Evolutionary conservation across 2,329 filamentous ascomycete species (phyloP).

Genomic region (Trichophyton rubrum): DNA sequence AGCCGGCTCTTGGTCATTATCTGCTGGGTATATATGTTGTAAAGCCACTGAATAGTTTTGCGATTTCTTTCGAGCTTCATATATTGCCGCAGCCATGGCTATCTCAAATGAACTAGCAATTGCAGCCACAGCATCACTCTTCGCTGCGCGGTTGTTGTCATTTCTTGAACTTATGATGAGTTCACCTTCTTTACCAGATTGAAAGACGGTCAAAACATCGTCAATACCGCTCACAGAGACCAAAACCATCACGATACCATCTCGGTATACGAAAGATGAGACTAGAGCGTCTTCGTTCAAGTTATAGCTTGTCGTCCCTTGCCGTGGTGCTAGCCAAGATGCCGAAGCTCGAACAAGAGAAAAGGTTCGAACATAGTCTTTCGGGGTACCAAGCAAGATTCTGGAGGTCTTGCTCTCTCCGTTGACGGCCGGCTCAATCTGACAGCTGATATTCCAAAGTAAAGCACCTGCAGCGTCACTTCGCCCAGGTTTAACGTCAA

Average conservation of each 20-base stretch:
- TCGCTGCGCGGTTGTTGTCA: slow-evolving; percentile 47
- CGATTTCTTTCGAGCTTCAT: slow-evolving; percentile 64
- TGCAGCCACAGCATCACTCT: slow-evolving; percentile 55
- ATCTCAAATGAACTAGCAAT: slow-evolving; percentile 61
- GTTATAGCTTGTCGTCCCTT: slow-evolving; percentile 55
- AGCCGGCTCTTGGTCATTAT: background rate
- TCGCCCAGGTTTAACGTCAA: slow-evolving; percentile 23
- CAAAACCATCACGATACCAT: slow-evolving; percentile 64
- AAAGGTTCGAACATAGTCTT: slow-evolving; percentile 61
- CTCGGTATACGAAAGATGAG: slow-evolving; percentile 59
- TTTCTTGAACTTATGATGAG: slow-evolving; percentile 59
- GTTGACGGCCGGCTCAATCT: slow-evolving; percentile 41
- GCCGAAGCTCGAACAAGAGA: slow-evolving; percentile 65
- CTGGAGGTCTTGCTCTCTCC: slow-evolving; percentile 39
- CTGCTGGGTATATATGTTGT: slow-evolving; percentile 5
- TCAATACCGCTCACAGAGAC: slow-evolving; percentile 64
- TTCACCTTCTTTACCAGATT: slow-evolving; percentile 50
- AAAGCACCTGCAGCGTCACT: slow-evolving; percentile 32
- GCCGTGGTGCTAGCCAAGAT: slow-evolving; percentile 80
- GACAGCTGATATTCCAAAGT: slow-evolving; percentile 43
- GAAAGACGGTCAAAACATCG: slow-evolving; percentile 57
- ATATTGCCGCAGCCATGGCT: slow-evolving; percentile 69
- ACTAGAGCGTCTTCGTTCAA: slow-evolving; percentile 68
- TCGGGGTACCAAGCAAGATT: slow-evolving; percentile 51
- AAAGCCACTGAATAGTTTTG: slow-evolving; percentile 17